Percentiles rank a stretch among this genome's conserved stretches.
phyloP scores from a whole-genome alignment of 139 green algal genomes.

The Auxenochlorella pyrenoidosa region DNA sequence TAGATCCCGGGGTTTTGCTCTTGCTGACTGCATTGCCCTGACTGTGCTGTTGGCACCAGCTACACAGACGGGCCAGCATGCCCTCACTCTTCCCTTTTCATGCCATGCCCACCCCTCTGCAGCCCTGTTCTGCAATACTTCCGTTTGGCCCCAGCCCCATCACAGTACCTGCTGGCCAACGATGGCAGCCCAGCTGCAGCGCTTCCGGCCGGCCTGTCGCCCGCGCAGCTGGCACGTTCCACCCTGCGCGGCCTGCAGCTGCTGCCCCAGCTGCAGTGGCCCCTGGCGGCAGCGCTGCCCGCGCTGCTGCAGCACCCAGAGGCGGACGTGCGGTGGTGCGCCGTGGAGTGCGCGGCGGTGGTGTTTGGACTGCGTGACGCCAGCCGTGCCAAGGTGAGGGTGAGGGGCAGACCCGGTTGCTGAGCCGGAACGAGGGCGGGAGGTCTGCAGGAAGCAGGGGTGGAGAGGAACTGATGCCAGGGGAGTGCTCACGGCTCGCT shows the following conservation, averaged over 20 bases:
- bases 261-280: conserved; percentile 56
- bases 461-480: background rate
- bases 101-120: background rate
- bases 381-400: conserved; percentile 2
- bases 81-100: background rate
- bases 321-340: conserved; percentile 62
- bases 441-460: background rate
- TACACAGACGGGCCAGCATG: too few relatives aligned
- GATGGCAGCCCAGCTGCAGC: background rate
- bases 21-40: too few relatives aligned
- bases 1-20: too few relatives aligned
- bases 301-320: conserved; percentile 60
- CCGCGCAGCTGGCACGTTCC: conserved; percentile 53
- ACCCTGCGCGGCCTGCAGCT: conserved; percentile 64
- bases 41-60: too few relatives aligned
- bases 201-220: background rate
- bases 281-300: conserved; percentile 38
- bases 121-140: conserved; percentile 61
- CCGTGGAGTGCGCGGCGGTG: conserved; percentile 50
- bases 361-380: conserved; percentile 57
- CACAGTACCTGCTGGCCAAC: conserved; percentile 35
- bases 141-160: conserved; percentile 19
- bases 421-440: background rate
- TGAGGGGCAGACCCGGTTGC: too few relatives aligned
- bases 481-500: background rate